Percentiles rank a stretch among this genome's conserved stretches.
Conservation (phyloP, 495 filamentous ascomycete genomes). For the Penicillium samsonianum region DNA sequence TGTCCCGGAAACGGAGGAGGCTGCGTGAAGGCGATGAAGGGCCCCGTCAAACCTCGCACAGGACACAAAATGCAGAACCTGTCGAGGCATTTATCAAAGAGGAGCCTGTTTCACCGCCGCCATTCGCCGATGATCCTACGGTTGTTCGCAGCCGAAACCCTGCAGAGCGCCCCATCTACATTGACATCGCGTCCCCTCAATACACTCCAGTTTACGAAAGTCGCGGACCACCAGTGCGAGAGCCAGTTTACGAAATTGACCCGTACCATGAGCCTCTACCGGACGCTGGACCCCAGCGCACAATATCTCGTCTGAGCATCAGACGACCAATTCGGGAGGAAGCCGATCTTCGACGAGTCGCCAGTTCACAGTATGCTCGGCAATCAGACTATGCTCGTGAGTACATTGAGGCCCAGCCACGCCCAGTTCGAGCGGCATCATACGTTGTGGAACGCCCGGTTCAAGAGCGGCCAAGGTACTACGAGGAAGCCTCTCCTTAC, state of each 20-base stretch:
- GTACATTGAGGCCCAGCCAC: conserved; percentile 48
- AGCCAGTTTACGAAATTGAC: conserved; percentile 40
- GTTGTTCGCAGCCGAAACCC: conserved; percentile 44
- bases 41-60: conserved; percentile 31
- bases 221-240: conserved; percentile 32
- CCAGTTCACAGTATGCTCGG: conserved; percentile 55
- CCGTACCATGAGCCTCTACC: conserved; percentile 38
- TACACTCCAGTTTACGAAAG: conserved; percentile 44
- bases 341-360: conserved; percentile 59
- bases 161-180: conserved; percentile 49
- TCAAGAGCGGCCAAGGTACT: conserved; percentile 54
- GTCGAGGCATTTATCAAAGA: conserved; percentile 73
- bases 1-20: conserved; percentile 53
- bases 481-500: conserved; percentile 54
- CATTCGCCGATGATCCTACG: conserved; percentile 57
- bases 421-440: conserved; percentile 57
- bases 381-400: conserved; percentile 52
- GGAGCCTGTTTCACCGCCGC: conserved; percentile 83
- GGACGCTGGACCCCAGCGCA: conserved; percentile 40
- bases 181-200: conserved; percentile 51
- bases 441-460: conserved; percentile 57
- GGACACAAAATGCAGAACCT: conserved; percentile 33
- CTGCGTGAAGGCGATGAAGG: conserved; percentile 37
- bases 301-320: conserved; percentile 44
- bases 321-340: conserved; percentile 53